phyloP scores from a whole-genome alignment of 1,139 yeast species.

The Yamadazyma membranifaciens region DNA sequence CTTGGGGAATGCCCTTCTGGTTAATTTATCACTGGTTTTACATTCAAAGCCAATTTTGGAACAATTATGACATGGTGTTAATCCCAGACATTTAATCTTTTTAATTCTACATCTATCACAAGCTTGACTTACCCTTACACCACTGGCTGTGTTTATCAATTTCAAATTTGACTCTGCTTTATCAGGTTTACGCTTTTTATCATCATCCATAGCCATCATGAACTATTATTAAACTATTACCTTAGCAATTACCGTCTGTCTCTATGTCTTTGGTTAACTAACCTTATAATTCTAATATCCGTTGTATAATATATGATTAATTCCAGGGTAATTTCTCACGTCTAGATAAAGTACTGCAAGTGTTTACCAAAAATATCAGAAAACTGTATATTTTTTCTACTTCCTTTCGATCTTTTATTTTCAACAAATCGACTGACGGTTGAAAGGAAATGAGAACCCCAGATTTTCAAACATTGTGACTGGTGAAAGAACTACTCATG shows the following conservation, averaged over 20 bases:
- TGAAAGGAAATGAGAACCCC: constrained; percentile 6
- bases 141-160: constrained; percentile 39
- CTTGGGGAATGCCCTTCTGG: constrained; percentile 71
- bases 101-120: constrained; percentile 78
- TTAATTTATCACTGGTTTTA: constrained; percentile 67
- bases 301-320: too few relatives aligned
- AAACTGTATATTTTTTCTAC: background rate
- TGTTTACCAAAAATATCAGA: too few relatives aligned
- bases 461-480: constrained; percentile 1
- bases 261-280: too few relatives aligned
- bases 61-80: constrained; percentile 69
- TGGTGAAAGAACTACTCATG: too few relatives aligned
- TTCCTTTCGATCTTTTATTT: constrained; percentile 3
- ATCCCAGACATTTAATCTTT: constrained; percentile 75
- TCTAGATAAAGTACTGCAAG: too few relatives aligned
- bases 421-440: constrained; percentile 2
- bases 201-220: constrained; percentile 5
- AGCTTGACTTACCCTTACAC: constrained; percentile 65
- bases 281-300: too few relatives aligned
- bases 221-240: too few relatives aligned
- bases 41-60: constrained; percentile 63
- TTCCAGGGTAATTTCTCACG: too few relatives aligned
- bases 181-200: constrained; percentile 12
- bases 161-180: constrained; percentile 30
- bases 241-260: too few relatives aligned